Evolutionary conservation across 176 grass and related monocot species (phyloP).

Genomic region (Secale cereale): DNA sequence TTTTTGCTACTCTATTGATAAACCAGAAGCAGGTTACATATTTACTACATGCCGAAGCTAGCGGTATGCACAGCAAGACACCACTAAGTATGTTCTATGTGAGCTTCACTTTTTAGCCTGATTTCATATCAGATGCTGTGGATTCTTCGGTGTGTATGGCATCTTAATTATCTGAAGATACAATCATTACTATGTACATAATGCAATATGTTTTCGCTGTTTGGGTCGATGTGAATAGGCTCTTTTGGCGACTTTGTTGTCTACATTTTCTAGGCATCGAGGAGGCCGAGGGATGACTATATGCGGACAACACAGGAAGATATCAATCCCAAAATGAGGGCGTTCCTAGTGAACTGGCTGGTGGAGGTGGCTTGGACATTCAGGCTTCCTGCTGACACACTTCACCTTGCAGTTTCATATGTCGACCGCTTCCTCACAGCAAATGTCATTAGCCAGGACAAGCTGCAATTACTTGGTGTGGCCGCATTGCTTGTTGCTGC

Average conservation of each 20-base stretch:
- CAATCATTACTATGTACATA: neutral
- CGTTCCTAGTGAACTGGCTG: conserved; percentile 48
- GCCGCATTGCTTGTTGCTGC: conserved; percentile 45
- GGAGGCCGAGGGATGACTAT: conserved; percentile 38
- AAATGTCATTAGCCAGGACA: neutral
- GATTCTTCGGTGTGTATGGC: neutral
- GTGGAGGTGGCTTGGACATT: conserved; percentile 36
- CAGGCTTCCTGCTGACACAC: conserved; percentile 47
- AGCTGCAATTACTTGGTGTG: conserved; percentile 39
- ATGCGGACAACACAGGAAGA: conserved; percentile 22
- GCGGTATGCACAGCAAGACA: neutral
- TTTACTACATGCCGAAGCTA: neutral
- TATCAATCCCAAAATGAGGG: conserved; percentile 18
- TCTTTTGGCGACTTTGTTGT: neutral
- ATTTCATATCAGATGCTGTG: neutral
- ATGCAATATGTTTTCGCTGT: neutral
- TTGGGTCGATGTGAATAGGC: neutral
- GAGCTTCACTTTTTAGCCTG: neutral
- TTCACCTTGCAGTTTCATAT: conserved; percentile 46
- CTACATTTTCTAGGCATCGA: conserved; percentile 23
- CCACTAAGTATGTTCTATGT: neutral
- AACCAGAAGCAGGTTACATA: neutral
- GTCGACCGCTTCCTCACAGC: conserved; percentile 47
- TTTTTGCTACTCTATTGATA: neutral
- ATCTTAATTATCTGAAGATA: conserved; percentile 4